Conservation (phyloP, 2,329 filamentous ascomycete genomes). For the Penicillium sp. region DNA sequence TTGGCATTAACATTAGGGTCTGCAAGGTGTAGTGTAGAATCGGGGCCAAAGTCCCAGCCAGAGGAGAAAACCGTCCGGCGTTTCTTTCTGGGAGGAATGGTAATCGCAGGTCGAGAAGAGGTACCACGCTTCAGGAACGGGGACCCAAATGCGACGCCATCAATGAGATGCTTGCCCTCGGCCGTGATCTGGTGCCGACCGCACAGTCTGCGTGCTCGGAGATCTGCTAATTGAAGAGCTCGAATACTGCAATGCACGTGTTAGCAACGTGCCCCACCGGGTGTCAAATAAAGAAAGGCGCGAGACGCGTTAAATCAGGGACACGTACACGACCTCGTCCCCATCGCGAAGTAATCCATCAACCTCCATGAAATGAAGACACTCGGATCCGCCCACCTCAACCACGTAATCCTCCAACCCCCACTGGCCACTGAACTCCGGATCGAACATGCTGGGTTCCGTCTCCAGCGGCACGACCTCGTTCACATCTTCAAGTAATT, state of each 20-base stretch:
- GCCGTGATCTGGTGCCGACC: constrained; percentile 76
- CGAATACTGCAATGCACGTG: constrained; percentile 59
- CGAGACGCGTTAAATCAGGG: not conserved
- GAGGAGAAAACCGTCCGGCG: constrained; percentile 44
- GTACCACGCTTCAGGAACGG: constrained; percentile 58
- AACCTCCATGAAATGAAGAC: constrained; percentile 76
- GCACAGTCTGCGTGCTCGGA: constrained; percentile 65
- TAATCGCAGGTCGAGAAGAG: constrained; percentile 60
- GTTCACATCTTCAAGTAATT: constrained; percentile 74
- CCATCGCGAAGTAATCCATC: constrained; percentile 69
- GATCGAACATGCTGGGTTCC: constrained; percentile 35
- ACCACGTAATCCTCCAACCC: constrained; percentile 86
- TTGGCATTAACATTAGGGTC: not conserved
- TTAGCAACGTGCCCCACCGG: not conserved
- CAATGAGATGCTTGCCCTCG: constrained; percentile 75
- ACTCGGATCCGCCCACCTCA: constrained; percentile 78
- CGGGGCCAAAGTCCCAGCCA: constrained; percentile 24
- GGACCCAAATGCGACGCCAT: constrained; percentile 79
- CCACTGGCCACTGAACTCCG: constrained; percentile 56
- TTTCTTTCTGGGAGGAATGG: constrained; percentile 69
- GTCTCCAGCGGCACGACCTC: constrained; percentile 76
- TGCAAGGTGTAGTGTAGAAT: constrained; percentile 3
- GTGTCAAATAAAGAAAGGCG: not conserved
- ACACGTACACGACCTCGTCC: constrained; percentile 71
- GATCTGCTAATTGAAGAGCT: constrained; percentile 68